A percentile compares a stretch with the other conserved stretches of the same genome.
phyloP scores from a whole-genome alignment of 2,329 filamentous ascomycete genomes.

The Fusarium sarcochroum region DNA sequence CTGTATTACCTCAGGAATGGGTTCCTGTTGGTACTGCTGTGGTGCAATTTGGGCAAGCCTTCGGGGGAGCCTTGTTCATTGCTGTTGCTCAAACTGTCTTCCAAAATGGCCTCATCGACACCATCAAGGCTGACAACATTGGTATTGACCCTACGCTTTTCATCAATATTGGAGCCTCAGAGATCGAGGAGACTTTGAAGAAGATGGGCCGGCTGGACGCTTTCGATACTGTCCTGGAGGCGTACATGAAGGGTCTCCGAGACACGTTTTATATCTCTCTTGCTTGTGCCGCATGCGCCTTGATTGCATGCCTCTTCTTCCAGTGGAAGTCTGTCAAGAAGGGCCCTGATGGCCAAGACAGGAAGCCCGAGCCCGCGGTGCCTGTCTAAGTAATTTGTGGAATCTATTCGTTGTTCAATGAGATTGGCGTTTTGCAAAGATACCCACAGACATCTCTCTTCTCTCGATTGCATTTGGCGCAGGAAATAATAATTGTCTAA shows the following conservation, averaged over 20 bases:
- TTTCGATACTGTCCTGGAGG: slow-evolving; percentile 59
- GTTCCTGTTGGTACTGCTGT: slow-evolving; percentile 66
- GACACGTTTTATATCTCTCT: slow-evolving; percentile 67
- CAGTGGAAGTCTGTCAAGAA: slow-evolving; percentile 70
- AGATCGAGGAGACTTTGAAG: slow-evolving; percentile 62
- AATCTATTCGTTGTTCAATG: slow-evolving; percentile 4
- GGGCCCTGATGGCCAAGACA: slow-evolving; percentile 48
- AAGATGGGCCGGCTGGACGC: slow-evolving; percentile 58
- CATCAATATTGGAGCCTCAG: slow-evolving; percentile 66
- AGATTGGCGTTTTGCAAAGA: slow-evolving; percentile 44
- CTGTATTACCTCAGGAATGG: slow-evolving; percentile 62
- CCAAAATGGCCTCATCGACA: slow-evolving; percentile 71
- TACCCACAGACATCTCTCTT: slow-evolving; percentile 47
- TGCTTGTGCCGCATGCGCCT: slow-evolving; percentile 62
- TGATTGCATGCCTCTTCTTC: slow-evolving; percentile 60
- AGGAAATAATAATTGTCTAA: slow-evolving; percentile 25
- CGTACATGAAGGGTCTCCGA: slow-evolving; percentile 65
- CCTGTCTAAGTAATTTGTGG: slow-evolving; percentile 36
- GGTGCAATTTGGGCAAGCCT: slow-evolving; percentile 73
- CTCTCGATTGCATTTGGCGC: slow-evolving; percentile 33
- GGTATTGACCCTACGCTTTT: slow-evolving; percentile 64
- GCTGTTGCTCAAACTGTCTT: slow-evolving; percentile 77
- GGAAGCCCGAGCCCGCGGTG: slow-evolving; percentile 46
- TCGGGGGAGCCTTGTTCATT: slow-evolving; percentile 76
- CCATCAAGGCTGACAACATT: slow-evolving; percentile 62